Evolutionary conservation across 129 eudicot species (phyloP).

Genomic region (Erigeron canadensis): DNA sequence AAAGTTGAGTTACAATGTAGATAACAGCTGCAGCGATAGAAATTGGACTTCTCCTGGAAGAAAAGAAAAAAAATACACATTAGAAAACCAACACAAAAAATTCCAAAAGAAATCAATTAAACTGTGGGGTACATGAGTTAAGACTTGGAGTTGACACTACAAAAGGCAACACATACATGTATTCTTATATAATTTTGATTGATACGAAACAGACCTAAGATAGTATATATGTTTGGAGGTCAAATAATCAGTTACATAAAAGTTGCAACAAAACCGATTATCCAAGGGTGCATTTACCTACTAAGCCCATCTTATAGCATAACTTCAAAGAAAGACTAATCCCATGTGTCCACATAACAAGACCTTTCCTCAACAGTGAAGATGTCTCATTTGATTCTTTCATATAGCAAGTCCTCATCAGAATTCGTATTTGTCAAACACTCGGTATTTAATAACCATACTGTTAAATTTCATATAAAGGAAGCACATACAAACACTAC

Average conservation of each 20-base stretch:
- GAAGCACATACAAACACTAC: background rate
- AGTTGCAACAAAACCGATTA: background rate
- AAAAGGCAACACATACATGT: background rate
- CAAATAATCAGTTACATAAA: background rate
- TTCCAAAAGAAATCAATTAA: background rate
- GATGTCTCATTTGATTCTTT: background rate
- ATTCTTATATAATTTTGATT: background rate
- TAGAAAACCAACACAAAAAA: background rate
- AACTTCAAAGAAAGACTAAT: background rate
- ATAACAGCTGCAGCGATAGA: constrained; percentile 91
- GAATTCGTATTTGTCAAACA: background rate
- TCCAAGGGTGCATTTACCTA: background rate
- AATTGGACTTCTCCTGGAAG: constrained; percentile 79
- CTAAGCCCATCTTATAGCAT: background rate
- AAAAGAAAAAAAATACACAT: constrained; percentile 2
- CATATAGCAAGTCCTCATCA: no score
- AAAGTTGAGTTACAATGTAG: constrained; percentile 71
- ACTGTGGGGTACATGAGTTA: background rate
- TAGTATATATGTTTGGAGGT: background rate
- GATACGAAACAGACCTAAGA: background rate
- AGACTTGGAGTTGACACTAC: background rate
- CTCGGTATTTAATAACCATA: background rate
- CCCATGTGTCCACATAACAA: background rate
- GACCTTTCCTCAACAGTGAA: background rate
- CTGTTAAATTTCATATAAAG: background rate